Base-by-base conservation (phyloP, 2,329 filamentous ascomycete genomes). In the Alternaria postmessia region DNA sequence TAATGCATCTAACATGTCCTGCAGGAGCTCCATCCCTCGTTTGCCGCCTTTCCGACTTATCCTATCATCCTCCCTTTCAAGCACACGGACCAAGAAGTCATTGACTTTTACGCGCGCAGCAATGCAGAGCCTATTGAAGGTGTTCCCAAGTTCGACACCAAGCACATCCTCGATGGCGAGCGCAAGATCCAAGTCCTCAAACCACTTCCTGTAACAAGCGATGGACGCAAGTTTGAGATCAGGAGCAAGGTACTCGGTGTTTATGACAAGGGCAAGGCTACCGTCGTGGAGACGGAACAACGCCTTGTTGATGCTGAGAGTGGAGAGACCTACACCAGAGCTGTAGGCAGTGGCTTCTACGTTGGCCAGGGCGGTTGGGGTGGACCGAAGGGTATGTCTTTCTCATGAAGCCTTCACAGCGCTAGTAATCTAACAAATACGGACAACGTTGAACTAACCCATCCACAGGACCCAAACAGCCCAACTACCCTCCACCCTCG, bases 11-110 rank as follows among this genome's bases (percentile, higher is more conserved):
- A 47, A 67, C 59, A 49, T 2, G 18, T 30, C n/a, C 22, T 22
- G 0, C 66, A 94, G 92, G 94, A 97, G 81, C 87, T 96, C 53
- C 90, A 97, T 77, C 92, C 93, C 46, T 86, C 91, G 59, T 97
- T 97, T 78, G 81, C 90, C 63, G 91, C 92, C 71, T 97, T 97
- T 80, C 94, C 94, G 18, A 96, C 93, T 43, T 96, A 96, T 79
- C 88, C 92, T 20, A 85, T 94, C 67, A 87, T 95, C 72, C 88
- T 96, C 43, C 88, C 91, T 41, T 96, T 96, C 87, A 96, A 96
- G 81, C 86, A 88, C 70, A 87, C 86, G 60, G 84, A 87, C 53
- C 86, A 89, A 71, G 93, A 96, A 72, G 90, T 94, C 53, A 86
- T 93, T 69, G 91, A 95, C 83, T 96, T 96, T 82, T 94, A 94